A percentile compares a stretch with the other conserved stretches of the same genome.
These are phyloP conservation scores for Vararia minispora DNA, from an alignment of 768 basidiomycete species.

Conservation along the genomic window DNA sequence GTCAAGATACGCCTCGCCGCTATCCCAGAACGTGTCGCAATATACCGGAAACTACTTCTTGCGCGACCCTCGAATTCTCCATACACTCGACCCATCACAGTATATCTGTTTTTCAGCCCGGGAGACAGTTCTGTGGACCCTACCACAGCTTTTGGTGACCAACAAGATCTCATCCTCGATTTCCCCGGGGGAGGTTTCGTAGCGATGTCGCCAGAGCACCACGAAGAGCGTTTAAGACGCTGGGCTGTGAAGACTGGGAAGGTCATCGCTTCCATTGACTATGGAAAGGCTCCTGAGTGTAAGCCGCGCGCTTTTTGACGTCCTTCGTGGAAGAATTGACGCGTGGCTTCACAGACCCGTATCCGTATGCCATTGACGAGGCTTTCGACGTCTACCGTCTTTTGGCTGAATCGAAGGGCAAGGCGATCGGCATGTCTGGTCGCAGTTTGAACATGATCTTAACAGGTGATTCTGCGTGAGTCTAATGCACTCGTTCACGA, in stretches of 20 bases:
- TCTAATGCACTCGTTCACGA: constrained; percentile 9
- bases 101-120: constrained; percentile 72
- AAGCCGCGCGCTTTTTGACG: constrained; percentile 16
- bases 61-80: constrained; percentile 69
- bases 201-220: constrained; percentile 92
- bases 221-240: constrained; percentile 81
- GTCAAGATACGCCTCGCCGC: constrained; percentile 57
- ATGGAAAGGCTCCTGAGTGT: constrained; percentile 97
- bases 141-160: constrained; percentile 27
- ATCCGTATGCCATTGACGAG: constrained; percentile 93
- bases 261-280: constrained; percentile 80
- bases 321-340: not conserved
- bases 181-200: constrained; percentile 96
- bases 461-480: constrained; percentile 96
- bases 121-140: constrained; percentile 50
- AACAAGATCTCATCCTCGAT: constrained; percentile 72
- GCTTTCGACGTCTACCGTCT: constrained; percentile 83
- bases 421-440: constrained; percentile 83
- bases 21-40: constrained; percentile 45
- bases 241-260: constrained; percentile 78
- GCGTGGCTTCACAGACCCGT: constrained; percentile 56
- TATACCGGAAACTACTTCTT: constrained; percentile 69
- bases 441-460: constrained; percentile 65
- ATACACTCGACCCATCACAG: constrained; percentile 74
- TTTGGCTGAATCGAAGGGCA: constrained; percentile 70